Base-by-base conservation (phyloP, 2,329 filamentous ascomycete genomes). In the Rugonectria rugulosa region DNA sequence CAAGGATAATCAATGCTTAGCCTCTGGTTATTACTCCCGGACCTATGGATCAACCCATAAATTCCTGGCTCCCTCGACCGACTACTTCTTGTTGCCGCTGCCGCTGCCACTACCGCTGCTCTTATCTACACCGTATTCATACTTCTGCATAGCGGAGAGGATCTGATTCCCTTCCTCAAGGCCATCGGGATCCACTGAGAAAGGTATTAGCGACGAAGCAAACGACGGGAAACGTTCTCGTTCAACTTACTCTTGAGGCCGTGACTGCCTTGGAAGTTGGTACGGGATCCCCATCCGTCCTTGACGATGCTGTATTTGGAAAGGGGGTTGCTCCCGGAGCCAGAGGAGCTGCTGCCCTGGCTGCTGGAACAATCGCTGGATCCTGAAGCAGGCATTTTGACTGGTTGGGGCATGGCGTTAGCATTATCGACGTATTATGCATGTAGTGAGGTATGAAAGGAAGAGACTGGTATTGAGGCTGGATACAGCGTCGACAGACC, bases 81-180 rank as follows among this genome's bases (percentile, higher is more conserved):
- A n/a, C n/a, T n/a, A n/a, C n/a, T n/a, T n/a, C n/a, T n/a, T n/a
- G n/a, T n/a, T n/a, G n/a, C n/a, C n/a, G n/a, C n/a, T n/a, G n/a
- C n/a, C n/a, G n/a, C n/a, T n/a, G n/a, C n/a, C n/a, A n/a, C n/a
- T n/a, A n/a, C n/a, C n/a, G n/a, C n/a, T 31, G 41, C 5, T 27
- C 6, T 20, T 15, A 3, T 27, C 14, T 10, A 37, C 15, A 5
- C 46, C 37, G 10, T 36, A 19, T 6, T 51, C 46, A 5, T 43
- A 11, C 29, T 59, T 4, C 15, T 52, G 46, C 17, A 42, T 40
- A 17, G 37, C 48, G 19, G 46, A 44, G 6, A 60, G 36, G 31
- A 57, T 53, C 14, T 34, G 14, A 24, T 51, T 49, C 10, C 53
- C 48, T 29, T 57, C 50, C 11, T 42, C 37, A 14, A 60, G 40